Evolutionary conservation across 1,139 yeast species (phyloP), one percentile per base, ranked within the genome.

Genomic region (Yarrowia galli): DNA sequence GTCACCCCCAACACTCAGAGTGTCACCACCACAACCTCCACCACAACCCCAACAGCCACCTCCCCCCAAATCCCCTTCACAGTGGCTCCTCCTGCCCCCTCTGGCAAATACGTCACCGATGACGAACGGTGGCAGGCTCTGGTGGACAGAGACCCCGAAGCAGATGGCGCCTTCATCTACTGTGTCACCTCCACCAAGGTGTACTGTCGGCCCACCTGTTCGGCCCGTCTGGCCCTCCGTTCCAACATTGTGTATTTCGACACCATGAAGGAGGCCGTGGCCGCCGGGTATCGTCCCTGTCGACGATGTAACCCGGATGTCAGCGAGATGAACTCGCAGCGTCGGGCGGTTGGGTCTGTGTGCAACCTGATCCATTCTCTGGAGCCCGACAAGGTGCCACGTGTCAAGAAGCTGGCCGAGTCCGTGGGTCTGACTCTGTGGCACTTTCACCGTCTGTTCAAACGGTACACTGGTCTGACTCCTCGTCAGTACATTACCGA

Each of bases 361-460:
- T 45, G 60, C 35, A 49, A 64, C 32, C 68, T 68, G 40, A 69
- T 63, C 60, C 61, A 67, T 63, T 61, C 68, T n/a, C 69, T 54
- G 49, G 67, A 63, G 45, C 61, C 71, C 36, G 68, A 67, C 23
- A 61, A 51, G 28, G 66, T 68, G 16, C 70, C 71, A 1, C 67
- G 68, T 2, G 67, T 73, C 20, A 68, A 68, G 56, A 69, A 70
- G 20, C 67, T 76, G 38, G 71, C 73, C 28, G 68, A 70, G 42
- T 40, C 63, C 25, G 73, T 69, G 8, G 72, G 74, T 1, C 70
- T 75, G 23, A 74, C 78, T 3, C 74, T 74, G 67, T 76, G 78
- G 77, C 77, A 76, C 65, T 73, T 75, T 61, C 75, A 73, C 66
- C 69, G 79, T 9, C 70, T 73, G 20, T 76, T 76, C 69, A 74